Base-by-base conservation (phyloP, 495 filamentous ascomycete genomes). In the Penicillium paxilli region DNA sequence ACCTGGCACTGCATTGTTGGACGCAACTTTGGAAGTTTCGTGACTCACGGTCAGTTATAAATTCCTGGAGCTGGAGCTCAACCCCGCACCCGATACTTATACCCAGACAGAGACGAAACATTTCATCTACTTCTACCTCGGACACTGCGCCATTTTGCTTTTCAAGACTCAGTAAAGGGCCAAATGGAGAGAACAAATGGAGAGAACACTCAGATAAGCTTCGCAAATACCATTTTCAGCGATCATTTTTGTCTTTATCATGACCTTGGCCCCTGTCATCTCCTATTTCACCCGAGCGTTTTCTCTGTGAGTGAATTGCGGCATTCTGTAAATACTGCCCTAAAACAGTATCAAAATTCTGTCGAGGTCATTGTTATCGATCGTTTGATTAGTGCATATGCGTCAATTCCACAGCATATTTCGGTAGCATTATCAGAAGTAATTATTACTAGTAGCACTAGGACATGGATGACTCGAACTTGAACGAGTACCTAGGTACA, bases 91-190 rank as follows among this genome's bases (percentile, higher is more conserved):
- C 22, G 23, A 38, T 16, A 21, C 19, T 24, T 22, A 54, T 53
- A 54, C 65, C 64, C 16, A 60, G 22, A 4, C 76, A 97, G 92
- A 99, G 70, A 97, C 94, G 35, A 96, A 96, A 75, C 94, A 99
- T 74, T 99, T 99, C 79, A 97, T 98, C 69, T 99, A 99, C 80
- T 99, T 99, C 82, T 98, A 98, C 76, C 89, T 98, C 54, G 94
- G 94, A 44, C 94, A 97, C 80, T 96, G 90, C 70, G 94, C 94
- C 17, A 97, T 99, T 64, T 86, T 99, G 38, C 86, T 99, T 49
- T 99, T 98, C 84, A 99, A 99, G 84, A 99, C 94, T 21, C 92
- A 97, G 80, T 97, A 83, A 76, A 49, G 22, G 21, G 28, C 19
- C 22, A 6, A 25, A 17, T 17, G 25, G 30, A 28, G 16, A 40